Conservation (phyloP, 2,329 filamentous ascomycete genomes). For the Didymella arachidicola region DNA sequence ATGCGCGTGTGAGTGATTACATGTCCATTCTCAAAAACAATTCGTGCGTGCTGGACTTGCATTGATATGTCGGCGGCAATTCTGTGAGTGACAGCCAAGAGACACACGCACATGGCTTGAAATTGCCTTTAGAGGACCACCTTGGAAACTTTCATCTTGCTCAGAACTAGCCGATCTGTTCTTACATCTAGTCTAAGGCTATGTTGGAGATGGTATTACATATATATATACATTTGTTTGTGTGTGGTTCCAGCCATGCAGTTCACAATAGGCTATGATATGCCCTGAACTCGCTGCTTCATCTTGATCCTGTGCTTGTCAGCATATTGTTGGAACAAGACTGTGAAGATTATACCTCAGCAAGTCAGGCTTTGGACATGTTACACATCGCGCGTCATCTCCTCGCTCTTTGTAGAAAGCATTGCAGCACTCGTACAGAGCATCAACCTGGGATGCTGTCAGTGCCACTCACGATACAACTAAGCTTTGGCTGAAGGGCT, state of each 20-base stretch:
- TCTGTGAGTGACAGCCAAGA: no score
- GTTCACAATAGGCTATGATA: constrained; percentile 10
- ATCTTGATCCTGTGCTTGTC: constrained; percentile 70
- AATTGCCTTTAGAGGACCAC: no score
- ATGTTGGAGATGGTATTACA: neutral
- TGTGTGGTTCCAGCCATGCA: no score
- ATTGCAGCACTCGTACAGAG: constrained; percentile 92
- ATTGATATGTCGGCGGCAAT: no score
- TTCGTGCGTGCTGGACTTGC: no score
- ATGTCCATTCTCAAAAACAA: no score
- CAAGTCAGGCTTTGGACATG: constrained; percentile 84
- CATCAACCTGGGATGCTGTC: constrained; percentile 67
- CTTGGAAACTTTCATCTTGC: no score
- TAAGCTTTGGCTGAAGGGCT: neutral
- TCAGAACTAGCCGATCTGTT: neutral
- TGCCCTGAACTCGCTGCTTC: constrained; percentile 70
- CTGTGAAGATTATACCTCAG: constrained; percentile 59
- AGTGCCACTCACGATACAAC: neutral
- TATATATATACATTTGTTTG: neutral
- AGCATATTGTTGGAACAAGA: constrained; percentile 20
- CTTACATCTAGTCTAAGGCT: neutral
- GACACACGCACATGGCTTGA: no score
- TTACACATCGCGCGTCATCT: constrained; percentile 76
- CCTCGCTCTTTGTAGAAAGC: constrained; percentile 84
- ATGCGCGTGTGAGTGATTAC: no score